Percentiles rank a stretch among this genome's conserved stretches.
Evolutionary conservation across 2,329 filamentous ascomycete genomes (phyloP).

Genomic region (Xylariaceae sp.): DNA sequence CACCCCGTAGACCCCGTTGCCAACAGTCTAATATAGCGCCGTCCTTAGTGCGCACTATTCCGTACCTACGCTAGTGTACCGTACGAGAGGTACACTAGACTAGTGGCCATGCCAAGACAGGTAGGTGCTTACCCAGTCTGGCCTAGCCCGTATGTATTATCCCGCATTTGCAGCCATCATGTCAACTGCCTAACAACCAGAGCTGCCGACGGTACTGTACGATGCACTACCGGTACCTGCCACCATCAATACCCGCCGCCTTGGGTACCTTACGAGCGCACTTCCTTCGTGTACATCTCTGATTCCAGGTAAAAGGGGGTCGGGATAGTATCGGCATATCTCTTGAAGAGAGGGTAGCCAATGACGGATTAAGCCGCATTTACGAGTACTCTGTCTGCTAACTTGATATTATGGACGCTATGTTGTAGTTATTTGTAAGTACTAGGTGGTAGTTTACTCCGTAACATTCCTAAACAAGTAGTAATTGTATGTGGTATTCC

Average conservation of each 20-base stretch:
- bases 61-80: background rate
- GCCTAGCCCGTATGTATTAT: background rate
- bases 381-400: background rate
- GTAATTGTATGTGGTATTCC: no score
- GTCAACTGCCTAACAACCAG: no score
- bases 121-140: background rate
- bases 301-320: background rate
- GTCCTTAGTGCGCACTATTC: background rate
- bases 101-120: background rate
- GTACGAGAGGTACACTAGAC: background rate
- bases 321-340: background rate
- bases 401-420: background rate
- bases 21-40: background rate
- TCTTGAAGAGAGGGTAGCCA: background rate
- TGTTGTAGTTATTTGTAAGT: background rate
- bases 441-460: no score
- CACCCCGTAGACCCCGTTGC: background rate
- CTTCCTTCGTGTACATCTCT: background rate
- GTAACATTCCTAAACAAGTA: no score
- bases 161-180: background rate
- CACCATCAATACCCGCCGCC: background rate
- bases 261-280: background rate
- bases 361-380: background rate
- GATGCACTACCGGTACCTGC: background rate
- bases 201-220: no score